A percentile compares a stretch with the other conserved stretches of the same genome.
Conservation (phyloP, 768 basidiomycete genomes). For the Kwoniella heveanensis region DNA sequence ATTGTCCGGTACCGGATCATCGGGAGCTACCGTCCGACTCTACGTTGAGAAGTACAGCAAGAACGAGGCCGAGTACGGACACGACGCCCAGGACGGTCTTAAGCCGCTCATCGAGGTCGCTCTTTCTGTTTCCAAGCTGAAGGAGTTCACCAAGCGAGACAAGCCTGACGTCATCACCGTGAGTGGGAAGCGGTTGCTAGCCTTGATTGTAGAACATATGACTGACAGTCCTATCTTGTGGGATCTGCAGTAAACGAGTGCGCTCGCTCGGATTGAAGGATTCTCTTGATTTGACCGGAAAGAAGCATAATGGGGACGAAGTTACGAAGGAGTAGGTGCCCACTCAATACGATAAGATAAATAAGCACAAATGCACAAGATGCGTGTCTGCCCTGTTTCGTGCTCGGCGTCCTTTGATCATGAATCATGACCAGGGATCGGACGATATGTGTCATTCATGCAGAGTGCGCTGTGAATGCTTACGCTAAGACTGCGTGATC, state of each 20-base stretch:
- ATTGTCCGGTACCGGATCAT: conserved; percentile 91
- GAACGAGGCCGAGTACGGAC: conserved; percentile 60
- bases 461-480: too few species aligned
- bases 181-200: conserved; percentile 31
- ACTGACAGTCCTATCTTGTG: too few species aligned
- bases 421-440: too few species aligned
- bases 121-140: conserved; percentile 77
- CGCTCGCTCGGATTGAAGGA: neutral
- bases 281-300: neutral
- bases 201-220: neutral
- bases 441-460: too few species aligned
- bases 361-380: neutral
- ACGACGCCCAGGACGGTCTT: conserved; percentile 78
- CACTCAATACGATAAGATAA: neutral
- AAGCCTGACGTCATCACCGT: conserved; percentile 97
- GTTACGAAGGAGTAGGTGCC: neutral
- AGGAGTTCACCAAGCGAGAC: conserved; percentile 79
- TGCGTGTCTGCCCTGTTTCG: too few species aligned
- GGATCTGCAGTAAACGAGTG: neutral
- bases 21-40: conserved; percentile 93
- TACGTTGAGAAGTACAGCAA: conserved; percentile 82
- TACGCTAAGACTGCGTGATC: too few species aligned
- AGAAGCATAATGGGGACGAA: neutral
- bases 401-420: too few species aligned
- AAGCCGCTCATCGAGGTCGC: conserved; percentile 96